A percentile compares a stretch with the other conserved stretches of the same genome.
Evolutionary conservation across 768 basidiomycete genomes (phyloP).

Genomic region (Tricholoma matsutake): DNA sequence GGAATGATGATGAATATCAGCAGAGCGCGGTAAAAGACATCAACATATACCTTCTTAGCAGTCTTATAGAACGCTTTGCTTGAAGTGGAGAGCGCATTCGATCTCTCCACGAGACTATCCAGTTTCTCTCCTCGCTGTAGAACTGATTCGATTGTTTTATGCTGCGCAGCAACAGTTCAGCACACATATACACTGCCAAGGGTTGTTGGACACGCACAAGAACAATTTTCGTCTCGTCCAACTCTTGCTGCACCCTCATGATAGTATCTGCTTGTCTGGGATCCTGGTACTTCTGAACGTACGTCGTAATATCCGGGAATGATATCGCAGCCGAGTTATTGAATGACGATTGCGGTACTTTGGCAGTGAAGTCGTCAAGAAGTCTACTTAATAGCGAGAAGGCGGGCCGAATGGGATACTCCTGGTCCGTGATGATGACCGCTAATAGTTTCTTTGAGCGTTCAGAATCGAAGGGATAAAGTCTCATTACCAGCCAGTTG

Average conservation of each 20-base stretch:
- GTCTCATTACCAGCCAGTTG: constrained; percentile 65
- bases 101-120: constrained; percentile 92
- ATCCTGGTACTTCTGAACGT: constrained; percentile 93
- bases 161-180: constrained; percentile 44
- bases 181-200: not conserved
- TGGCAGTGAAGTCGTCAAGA: constrained; percentile 85
- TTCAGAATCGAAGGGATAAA: constrained; percentile 2
- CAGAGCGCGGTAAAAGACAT: not conserved
- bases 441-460: constrained; percentile 39
- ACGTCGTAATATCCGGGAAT: constrained; percentile 74
- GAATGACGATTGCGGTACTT: constrained; percentile 72
- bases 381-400: constrained; percentile 93
- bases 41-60: constrained; percentile 85
- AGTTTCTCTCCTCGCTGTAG: constrained; percentile 95
- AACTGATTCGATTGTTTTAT: constrained; percentile 98
- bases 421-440: constrained; percentile 90
- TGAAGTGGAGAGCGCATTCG: constrained; percentile 81
- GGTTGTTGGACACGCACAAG: constrained; percentile 54
- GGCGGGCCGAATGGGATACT: constrained; percentile 95
- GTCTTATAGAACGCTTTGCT: constrained; percentile 99
- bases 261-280: constrained; percentile 96
- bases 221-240: constrained; percentile 99
- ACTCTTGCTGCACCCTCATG: constrained; percentile 96
- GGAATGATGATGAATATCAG: constrained; percentile 11
- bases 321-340: constrained; percentile 63